Evolutionary conservation across 1,284 basidiomycete genomes (phyloP).

Genomic region (Pholiota adiposa): DNA sequence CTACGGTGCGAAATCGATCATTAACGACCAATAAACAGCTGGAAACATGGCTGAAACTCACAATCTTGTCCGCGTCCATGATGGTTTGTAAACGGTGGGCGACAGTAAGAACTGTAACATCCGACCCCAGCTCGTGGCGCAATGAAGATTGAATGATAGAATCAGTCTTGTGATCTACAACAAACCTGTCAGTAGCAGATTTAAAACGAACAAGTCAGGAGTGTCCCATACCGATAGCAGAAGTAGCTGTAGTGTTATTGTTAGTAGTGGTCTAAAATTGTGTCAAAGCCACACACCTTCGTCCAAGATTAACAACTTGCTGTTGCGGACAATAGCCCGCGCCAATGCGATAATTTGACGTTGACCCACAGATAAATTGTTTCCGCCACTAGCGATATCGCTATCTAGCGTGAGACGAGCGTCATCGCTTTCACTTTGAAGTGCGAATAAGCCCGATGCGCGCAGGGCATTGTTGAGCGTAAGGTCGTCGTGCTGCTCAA

Average conservation of each 20-base stretch:
- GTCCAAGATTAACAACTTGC: constrained; percentile 64
- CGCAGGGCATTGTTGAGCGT: constrained; percentile 57
- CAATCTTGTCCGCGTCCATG: constrained; percentile 65
- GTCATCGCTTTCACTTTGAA: constrained; percentile 54
- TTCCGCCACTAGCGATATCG: constrained; percentile 59
- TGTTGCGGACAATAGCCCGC: constrained; percentile 58
- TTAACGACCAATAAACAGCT: background rate
- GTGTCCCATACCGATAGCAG: constrained; percentile 48
- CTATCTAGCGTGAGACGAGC: constrained; percentile 55
- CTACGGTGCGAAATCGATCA: constrained; percentile 23
- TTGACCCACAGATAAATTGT: constrained; percentile 76
- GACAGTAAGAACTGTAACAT: constrained; percentile 66
- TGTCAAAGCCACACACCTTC: constrained; percentile 44
- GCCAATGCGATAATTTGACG: constrained; percentile 69
- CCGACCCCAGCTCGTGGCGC: constrained; percentile 53
- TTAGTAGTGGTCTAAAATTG: background rate
- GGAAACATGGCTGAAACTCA: constrained; percentile 20
- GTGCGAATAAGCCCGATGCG: constrained; percentile 55
- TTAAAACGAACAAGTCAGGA: background rate
- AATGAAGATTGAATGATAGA: constrained; percentile 62
- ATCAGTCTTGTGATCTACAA: constrained; percentile 61
- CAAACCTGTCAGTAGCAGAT: constrained; percentile 10
- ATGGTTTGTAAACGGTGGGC: constrained; percentile 75
- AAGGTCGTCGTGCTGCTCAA: constrained; percentile 73
- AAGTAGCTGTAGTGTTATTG: constrained; percentile 43